A percentile compares a stretch with the other conserved stretches of the same genome.
Evolutionary conservation across 805 yeast species (phyloP).

Genomic region (Babjeviella inositovora): DNA sequence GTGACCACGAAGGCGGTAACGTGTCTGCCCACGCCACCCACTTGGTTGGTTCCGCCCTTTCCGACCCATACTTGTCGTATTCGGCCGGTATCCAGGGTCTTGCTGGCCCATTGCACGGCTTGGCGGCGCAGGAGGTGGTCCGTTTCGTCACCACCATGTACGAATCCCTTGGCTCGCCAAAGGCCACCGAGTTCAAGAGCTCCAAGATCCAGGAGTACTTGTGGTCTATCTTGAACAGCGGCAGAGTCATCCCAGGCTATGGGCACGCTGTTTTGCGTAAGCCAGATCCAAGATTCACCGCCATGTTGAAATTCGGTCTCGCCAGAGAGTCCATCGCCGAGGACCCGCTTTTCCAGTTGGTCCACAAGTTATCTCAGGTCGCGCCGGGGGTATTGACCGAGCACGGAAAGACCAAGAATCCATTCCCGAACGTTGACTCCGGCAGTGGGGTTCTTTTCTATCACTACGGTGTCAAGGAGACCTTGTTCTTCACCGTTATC

Average conservation of each 20-base stretch:
- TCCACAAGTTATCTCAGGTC: constrained; percentile 44
- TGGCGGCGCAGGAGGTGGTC: constrained; percentile 77
- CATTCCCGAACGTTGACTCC: constrained; percentile 76
- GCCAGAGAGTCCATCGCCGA: constrained; percentile 36
- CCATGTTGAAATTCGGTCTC: constrained; percentile 55
- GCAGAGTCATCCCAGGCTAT: constrained; percentile 77
- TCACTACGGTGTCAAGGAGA: constrained; percentile 65
- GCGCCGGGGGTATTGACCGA: constrained; percentile 62
- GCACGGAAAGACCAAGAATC: constrained; percentile 80
- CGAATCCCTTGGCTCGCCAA: too few species aligned
- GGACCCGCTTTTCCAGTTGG: constrained; percentile 52
- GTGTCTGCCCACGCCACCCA: constrained; percentile 75
- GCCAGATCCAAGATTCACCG: constrained; percentile 71
- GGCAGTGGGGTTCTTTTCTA: constrained; percentile 66
- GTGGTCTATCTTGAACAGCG: constrained; percentile 57
- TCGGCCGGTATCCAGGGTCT: constrained; percentile 72
- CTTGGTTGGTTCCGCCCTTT: constrained; percentile 67
- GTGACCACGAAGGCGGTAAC: constrained; percentile 77
- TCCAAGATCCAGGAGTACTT: constrained; percentile 46
- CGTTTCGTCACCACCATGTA: constrained; percentile 56
- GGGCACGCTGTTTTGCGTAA: constrained; percentile 79
- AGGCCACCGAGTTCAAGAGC: constrained; percentile 25
- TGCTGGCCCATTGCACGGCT: constrained; percentile 79
- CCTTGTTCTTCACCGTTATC: constrained; percentile 63
- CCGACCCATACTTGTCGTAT: constrained; percentile 61